Evolutionary conservation across 2,329 filamentous ascomycete species (phyloP).

Genomic region (Exophiala viscosa): DNA sequence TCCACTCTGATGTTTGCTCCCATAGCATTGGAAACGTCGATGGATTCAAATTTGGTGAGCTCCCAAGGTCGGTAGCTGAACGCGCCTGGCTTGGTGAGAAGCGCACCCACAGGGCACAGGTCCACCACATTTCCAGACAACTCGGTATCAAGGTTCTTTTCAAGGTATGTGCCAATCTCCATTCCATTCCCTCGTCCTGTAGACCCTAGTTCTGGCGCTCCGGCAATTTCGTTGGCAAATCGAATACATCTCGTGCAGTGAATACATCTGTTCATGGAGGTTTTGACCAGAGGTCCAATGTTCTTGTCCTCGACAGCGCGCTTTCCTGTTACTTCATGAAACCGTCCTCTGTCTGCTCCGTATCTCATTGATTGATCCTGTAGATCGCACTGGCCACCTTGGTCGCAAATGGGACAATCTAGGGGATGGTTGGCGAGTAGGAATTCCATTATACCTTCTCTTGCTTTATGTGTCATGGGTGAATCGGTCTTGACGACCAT

Average conservation of each 20-base stretch:
- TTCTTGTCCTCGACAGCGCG: conserved; percentile 99
- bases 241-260: conserved; percentile 97
- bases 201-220: conserved; percentile 90
- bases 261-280: conserved; percentile 99
- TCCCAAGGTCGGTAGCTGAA: conserved; percentile 98
- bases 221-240: conserved; percentile 95
- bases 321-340: conserved; percentile 94
- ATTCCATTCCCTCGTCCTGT: conserved; percentile 94
- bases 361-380: conserved; percentile 99
- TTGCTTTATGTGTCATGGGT: conserved; percentile 90
- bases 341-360: conserved; percentile 89
- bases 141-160: conserved; percentile 89
- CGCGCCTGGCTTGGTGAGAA: conserved; percentile 95
- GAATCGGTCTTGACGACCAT: conserved; percentile 99
- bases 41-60: conserved; percentile 89
- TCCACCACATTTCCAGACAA: conserved; percentile 97
- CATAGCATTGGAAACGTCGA: conserved; percentile 88
- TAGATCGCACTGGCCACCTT: conserved; percentile 97
- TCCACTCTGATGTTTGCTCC: conserved; percentile 95
- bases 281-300: conserved; percentile 96
- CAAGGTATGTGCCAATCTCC: conserved; percentile 96
- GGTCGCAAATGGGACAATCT: conserved; percentile 96
- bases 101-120: conserved; percentile 91
- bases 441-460: conserved; percentile 99
- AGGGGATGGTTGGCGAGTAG: conserved; percentile 92